A percentile compares a stretch with the other conserved stretches of the same genome.
phyloP scores from a whole-genome alignment of 345 rosid species.

The Capsella bursapastoris region DNA sequence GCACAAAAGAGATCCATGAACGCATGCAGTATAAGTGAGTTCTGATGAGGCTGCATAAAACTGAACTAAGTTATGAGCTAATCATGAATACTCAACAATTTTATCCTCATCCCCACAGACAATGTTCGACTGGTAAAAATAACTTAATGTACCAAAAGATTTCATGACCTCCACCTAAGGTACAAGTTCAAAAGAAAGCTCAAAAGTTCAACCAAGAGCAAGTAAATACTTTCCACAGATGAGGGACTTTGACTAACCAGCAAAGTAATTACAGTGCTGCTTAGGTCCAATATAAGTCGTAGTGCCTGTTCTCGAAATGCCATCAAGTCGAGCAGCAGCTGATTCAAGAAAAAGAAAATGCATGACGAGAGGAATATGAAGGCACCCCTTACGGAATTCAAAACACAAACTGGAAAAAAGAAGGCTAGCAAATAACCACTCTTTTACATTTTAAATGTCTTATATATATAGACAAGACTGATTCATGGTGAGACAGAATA shows the following conservation, averaged over 20 bases:
- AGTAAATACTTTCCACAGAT: slow-evolving; percentile 30
- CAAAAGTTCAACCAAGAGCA: slow-evolving; percentile 33
- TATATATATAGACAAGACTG: slow-evolving; percentile 9
- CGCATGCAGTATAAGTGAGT: slow-evolving; percentile 92
- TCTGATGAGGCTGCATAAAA: slow-evolving; percentile 99
- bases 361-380: slow-evolving; percentile 21
- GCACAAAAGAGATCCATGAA: slow-evolving; percentile 99
- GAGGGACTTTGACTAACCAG: slow-evolving; percentile 69
- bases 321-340: slow-evolving; percentile 98
- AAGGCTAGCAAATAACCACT: slow-evolving; percentile 15
- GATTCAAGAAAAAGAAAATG: slow-evolving; percentile 52
- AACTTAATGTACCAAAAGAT: slow-evolving; percentile 3
- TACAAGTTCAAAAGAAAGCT: slow-evolving; percentile 18
- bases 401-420: neutral
- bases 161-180: slow-evolving; percentile 24
- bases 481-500: neutral
- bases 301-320: slow-evolving; percentile 97
- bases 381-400: neutral
- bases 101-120: slow-evolving; percentile 34
- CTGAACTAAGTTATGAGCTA: slow-evolving; percentile 67
- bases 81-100: slow-evolving; percentile 42
- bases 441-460: neutral
- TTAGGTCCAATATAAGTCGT: slow-evolving; percentile 92
- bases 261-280: slow-evolving; percentile 97
- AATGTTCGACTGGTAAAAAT: neutral